A percentile compares a stretch with the other conserved stretches of the same genome.
Conservation (phyloP, 2,329 filamentous ascomycete species). For the Penicillium sp. region DNA sequence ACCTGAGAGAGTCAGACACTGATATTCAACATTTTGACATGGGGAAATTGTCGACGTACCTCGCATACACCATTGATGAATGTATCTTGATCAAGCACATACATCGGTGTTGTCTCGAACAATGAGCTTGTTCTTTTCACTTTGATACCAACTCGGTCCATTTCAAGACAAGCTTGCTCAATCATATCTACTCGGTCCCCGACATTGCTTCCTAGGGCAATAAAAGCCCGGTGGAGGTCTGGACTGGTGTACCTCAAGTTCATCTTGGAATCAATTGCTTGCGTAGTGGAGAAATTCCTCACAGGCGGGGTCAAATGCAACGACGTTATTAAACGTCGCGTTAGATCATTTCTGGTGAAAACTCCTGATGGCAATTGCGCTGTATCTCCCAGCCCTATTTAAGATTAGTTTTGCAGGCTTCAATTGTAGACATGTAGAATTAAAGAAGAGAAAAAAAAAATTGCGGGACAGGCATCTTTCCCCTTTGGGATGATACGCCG, state of each 20-base stretch:
- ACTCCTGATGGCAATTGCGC: neutral
- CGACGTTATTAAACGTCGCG: neutral
- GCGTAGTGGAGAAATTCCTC: conserved; percentile 22
- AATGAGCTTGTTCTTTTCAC: conserved; percentile 80
- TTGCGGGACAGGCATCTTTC: conserved; percentile 12
- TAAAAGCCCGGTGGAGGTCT: conserved; percentile 58
- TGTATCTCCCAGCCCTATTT: conserved; percentile 9
- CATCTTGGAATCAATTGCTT: conserved; percentile 15
- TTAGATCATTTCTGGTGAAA: conserved; percentile 10
- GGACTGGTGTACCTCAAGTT: conserved; percentile 1
- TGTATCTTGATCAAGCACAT: conserved; percentile 79
- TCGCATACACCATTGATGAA: conserved; percentile 94
- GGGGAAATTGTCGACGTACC: conserved; percentile 53
- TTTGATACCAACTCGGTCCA: conserved; percentile 70
- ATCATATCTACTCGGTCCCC: conserved; percentile 83
- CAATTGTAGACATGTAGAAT: neutral
- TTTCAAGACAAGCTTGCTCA: conserved; percentile 74
- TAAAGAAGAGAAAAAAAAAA: conserved; percentile 5
- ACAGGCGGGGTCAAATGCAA: conserved; percentile 8
- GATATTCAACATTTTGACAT: neutral
- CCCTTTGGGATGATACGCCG: conserved; percentile 12
- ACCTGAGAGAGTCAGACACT: conserved; percentile 54
- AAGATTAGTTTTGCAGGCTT: conserved; percentile 3
- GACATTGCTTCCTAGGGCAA: conserved; percentile 90
- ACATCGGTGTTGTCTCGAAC: conserved; percentile 97